These are phyloP conservation scores for Diaporthe ampelina DNA, from an alignment of 2,329 filamentous ascomycete genomes.

Conservation along the genomic window DNA sequence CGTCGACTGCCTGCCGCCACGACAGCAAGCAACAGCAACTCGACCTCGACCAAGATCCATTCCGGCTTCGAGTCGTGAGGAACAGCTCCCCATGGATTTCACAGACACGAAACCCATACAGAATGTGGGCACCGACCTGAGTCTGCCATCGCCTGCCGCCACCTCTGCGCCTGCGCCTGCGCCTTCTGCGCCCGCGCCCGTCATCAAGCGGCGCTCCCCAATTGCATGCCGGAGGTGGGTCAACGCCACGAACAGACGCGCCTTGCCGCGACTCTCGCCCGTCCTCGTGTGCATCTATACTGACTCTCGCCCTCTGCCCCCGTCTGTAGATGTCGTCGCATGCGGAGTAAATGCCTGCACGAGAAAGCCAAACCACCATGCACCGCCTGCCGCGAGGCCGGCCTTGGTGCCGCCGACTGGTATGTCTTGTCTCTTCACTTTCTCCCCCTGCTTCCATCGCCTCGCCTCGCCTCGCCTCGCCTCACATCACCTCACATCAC, in stretches of 20 bases:
- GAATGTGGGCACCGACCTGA: conserved; percentile 31
- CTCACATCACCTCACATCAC: too few species aligned
- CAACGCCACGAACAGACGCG: conserved; percentile 36
- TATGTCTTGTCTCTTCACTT: conserved; percentile 50
- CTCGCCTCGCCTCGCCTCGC: too few species aligned
- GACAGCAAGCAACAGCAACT: conserved; percentile 28
- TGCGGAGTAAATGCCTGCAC: conserved; percentile 69
- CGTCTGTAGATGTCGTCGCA: conserved; percentile 63
- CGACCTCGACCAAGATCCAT: conserved; percentile 33
- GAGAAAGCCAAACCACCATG: conserved; percentile 64
- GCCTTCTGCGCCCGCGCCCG: conserved; percentile 36
- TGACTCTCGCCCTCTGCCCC: conserved; percentile 30
- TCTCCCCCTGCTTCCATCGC: conserved; percentile 12
- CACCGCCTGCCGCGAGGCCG: conserved; percentile 64
- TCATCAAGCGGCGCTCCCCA: conserved; percentile 63
- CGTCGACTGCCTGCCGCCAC: conserved; percentile 28
- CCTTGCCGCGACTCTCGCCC: conserved; percentile 6
- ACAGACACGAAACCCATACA: conserved; percentile 30
- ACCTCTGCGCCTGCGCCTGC: conserved; percentile 22
- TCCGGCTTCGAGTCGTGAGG: conserved; percentile 32
- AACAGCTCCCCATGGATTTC: conserved; percentile 32
- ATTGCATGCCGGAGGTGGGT: conserved; percentile 68
- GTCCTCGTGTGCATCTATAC: conserved; percentile 31
- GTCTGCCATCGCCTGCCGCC: conserved; percentile 33
- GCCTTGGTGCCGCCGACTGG: conserved; percentile 64